phyloP scores from a whole-genome alignment of 352 stramenopile genomes.

The Albugo laibachii region DNA sequence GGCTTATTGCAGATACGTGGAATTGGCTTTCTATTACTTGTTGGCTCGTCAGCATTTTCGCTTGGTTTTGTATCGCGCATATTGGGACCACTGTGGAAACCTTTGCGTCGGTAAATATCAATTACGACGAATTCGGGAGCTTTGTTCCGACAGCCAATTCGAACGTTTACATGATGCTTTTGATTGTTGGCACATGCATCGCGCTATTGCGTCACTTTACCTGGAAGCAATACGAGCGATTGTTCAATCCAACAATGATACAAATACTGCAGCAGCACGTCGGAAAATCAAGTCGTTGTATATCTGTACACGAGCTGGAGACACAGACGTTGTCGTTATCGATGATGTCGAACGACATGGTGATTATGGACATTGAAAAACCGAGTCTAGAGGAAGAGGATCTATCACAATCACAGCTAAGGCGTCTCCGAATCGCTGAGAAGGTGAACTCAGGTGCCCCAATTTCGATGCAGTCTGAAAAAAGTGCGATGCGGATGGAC shows the following conservation, averaged over 20 bases:
- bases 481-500: too few species aligned
- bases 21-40: conserved; percentile 32
- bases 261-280: conserved; percentile 27
- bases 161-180: conserved; percentile 35
- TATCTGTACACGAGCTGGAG: conserved; percentile 21
- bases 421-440: too few species aligned
- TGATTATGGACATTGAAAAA: too few species aligned
- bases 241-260: conserved; percentile 43
- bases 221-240: conserved; percentile 65
- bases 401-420: too few species aligned
- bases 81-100: conserved; percentile 32
- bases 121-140: conserved; percentile 57
- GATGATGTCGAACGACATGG: conserved; percentile 22
- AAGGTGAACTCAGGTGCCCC: too few species aligned
- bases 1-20: conserved; percentile 63
- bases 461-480: too few species aligned
- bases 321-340: conserved; percentile 60
- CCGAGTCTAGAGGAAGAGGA: too few species aligned
- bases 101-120: conserved; percentile 44
- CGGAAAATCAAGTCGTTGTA: too few species aligned
- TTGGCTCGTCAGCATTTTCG: conserved; percentile 40
- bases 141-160: conserved; percentile 34
- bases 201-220: conserved; percentile 49
- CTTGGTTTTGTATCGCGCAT: conserved; percentile 42
- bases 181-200: conserved; percentile 45